Percentiles rank a stretch among this genome's conserved stretches.
These are phyloP conservation scores for Metarhizium album DNA, from an alignment of 2,329 filamentous ascomycete genomes.

Conservation along the genomic window DNA sequence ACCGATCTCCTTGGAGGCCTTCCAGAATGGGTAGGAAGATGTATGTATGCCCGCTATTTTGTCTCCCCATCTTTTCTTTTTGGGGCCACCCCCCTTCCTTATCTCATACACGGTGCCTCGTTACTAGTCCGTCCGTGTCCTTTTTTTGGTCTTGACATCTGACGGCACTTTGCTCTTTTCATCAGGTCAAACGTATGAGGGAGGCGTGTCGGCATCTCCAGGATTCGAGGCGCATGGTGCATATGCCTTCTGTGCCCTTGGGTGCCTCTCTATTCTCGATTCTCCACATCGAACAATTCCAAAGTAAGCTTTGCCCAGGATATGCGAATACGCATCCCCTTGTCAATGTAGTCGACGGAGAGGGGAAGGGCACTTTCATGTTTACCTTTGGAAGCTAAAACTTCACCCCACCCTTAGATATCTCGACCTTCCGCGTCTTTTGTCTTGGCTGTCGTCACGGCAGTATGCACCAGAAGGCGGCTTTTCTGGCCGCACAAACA, in stretches of 20 bases:
- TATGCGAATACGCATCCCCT: neutral
- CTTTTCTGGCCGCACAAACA: constrained; percentile 90
- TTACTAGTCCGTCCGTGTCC: constrained; percentile 7
- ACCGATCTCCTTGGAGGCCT: constrained; percentile 60
- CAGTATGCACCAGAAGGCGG: constrained; percentile 89
- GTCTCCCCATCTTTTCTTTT: constrained; percentile 9
- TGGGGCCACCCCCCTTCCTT: neutral
- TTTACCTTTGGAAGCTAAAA: constrained; percentile 19
- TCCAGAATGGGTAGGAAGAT: constrained; percentile 68
- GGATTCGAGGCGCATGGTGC: constrained; percentile 89
- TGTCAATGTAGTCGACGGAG: neutral
- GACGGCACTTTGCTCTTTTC: neutral
- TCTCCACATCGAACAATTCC: constrained; percentile 64
- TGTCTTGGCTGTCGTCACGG: constrained; percentile 80
- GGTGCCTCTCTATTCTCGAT: constrained; percentile 77
- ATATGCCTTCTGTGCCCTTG: constrained; percentile 91
- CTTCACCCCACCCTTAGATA: constrained; percentile 37
- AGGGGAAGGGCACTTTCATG: neutral
- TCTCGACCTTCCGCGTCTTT: constrained; percentile 64
- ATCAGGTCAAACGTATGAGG: constrained; percentile 83
- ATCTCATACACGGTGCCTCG: constrained; percentile 3
- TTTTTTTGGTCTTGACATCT: constrained; percentile 1
- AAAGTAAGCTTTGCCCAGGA: constrained; percentile 39
- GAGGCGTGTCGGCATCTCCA: constrained; percentile 78
- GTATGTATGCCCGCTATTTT: constrained; percentile 49